These are phyloP conservation scores for Boletus sp. DNA, from an alignment of 768 basidiomycete genomes.

Conservation along the genomic window DNA sequence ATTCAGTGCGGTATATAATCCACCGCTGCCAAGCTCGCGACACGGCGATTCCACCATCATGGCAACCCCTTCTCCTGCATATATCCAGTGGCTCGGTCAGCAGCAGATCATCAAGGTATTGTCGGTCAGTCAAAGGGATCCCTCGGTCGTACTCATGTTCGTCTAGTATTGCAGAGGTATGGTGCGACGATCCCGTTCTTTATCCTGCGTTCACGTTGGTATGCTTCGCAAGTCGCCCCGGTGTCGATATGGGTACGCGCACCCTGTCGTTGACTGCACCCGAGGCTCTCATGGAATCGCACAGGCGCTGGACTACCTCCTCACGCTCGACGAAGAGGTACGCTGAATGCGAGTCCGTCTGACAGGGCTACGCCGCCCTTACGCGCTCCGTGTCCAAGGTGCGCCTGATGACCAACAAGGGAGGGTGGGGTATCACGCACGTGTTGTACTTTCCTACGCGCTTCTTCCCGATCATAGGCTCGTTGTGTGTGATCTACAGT, in stretches of 20 bases:
- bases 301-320: constrained; percentile 9
- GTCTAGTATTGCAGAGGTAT: constrained; percentile 5
- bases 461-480: constrained; percentile 6
- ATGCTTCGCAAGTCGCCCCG: constrained; percentile 2
- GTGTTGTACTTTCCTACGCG: constrained; percentile 8
- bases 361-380: not conserved
- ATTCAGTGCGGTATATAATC: not conserved
- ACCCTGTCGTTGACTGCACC: not conserved
- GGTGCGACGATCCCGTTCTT: not conserved
- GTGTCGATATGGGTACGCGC: constrained; percentile 9
- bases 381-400: not conserved
- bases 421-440: constrained; percentile 10
- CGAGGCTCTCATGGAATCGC: not conserved
- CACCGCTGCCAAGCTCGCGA: not conserved
- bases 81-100: not conserved
- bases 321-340: constrained; percentile 12
- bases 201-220: not conserved
- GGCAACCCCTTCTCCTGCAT: not conserved
- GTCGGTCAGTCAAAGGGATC: not conserved
- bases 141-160: not conserved
- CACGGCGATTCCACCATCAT: not conserved
- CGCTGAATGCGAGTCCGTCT: not conserved
- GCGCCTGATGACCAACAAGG: not conserved
- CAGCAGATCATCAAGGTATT: constrained; percentile 10
- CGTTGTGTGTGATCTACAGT: constrained; percentile 7